phyloP scores from a whole-genome alignment of 2,329 filamentous ascomycete genomes.

The Alternaria arbusti region DNA sequence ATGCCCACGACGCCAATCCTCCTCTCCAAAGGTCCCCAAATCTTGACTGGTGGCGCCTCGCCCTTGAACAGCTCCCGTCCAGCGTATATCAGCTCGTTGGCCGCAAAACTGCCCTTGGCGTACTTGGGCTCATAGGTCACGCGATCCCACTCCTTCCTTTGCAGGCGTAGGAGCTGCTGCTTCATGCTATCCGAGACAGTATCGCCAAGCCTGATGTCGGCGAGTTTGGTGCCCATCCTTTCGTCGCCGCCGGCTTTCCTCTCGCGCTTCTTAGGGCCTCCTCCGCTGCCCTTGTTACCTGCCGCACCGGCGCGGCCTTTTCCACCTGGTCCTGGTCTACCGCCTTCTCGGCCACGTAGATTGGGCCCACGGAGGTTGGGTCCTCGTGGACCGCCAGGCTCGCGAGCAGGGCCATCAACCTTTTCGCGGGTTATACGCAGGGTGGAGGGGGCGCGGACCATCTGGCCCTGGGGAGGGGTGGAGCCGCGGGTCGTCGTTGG shows the following conservation, averaged over 20 bases:
- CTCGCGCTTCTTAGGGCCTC: constrained; percentile 32
- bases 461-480: constrained; percentile 29
- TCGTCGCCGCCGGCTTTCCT: constrained; percentile 9
- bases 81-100: constrained; percentile 38
- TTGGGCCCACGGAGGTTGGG: constrained; percentile 27
- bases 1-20: constrained; percentile 42
- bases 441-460: constrained; percentile 40
- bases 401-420: constrained; percentile 12
- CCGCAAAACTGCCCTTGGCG: constrained; percentile 39
- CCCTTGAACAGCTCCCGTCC: constrained; percentile 43
- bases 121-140: constrained; percentile 46
- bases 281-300: constrained; percentile 11
- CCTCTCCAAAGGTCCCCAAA: constrained; percentile 37
- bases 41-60: constrained; percentile 38
- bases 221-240: neutral
- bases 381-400: constrained; percentile 4
- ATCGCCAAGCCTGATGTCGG: constrained; percentile 17
- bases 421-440: constrained; percentile 26
- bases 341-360: constrained; percentile 29
- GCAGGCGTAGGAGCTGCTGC: constrained; percentile 41
- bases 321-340: constrained; percentile 9
- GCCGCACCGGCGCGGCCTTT: constrained; percentile 1
- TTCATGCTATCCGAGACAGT: constrained; percentile 39
- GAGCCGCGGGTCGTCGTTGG: constrained; percentile 12
- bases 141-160: constrained; percentile 45